Conservation (phyloP, 495 filamentous ascomycete genomes). For the Coniosporium apollinis region DNA sequence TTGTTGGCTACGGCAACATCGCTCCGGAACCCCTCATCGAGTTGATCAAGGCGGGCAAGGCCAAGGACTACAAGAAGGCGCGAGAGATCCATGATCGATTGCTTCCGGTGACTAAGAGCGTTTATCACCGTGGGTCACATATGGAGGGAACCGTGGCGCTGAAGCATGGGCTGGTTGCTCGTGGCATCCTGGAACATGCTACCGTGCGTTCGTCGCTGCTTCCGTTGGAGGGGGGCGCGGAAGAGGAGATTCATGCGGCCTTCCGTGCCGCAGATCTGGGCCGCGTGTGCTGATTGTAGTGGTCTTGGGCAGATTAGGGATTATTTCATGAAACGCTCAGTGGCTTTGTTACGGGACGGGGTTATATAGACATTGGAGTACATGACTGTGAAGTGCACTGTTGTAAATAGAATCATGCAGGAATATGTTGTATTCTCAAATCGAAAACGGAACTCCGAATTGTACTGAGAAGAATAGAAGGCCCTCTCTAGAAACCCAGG, state of each 20-base stretch:
- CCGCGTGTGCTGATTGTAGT: too few relatives aligned
- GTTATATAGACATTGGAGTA: too few relatives aligned
- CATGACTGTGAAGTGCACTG: too few relatives aligned
- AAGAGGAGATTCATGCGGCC: constrained; percentile 17
- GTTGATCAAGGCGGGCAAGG: constrained; percentile 22
- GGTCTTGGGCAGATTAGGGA: too few relatives aligned
- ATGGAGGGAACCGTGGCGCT: constrained; percentile 24
- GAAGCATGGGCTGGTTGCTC: constrained; percentile 22
- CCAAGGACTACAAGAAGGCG: constrained; percentile 20
- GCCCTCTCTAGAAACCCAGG: too few relatives aligned
- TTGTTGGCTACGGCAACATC: constrained; percentile 26
- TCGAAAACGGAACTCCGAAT: too few relatives aligned
- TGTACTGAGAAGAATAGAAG: too few relatives aligned
- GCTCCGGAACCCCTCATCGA: constrained; percentile 22
- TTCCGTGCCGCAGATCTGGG: too few relatives aligned
- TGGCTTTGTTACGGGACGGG: too few relatives aligned
- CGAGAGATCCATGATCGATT: constrained; percentile 20
- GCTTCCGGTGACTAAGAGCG: constrained; percentile 19
- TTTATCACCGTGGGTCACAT: constrained; percentile 23
- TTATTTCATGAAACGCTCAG: too few relatives aligned
- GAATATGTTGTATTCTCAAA: too few relatives aligned
- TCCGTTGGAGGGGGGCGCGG: constrained; percentile 18
- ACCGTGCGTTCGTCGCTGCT: constrained; percentile 19
- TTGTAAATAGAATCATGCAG: too few relatives aligned
- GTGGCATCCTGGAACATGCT: constrained; percentile 20